These are phyloP conservation scores for Penicillium nordicum DNA, from an alignment of 2,329 filamentous ascomycete species.

Conservation along the genomic window DNA sequence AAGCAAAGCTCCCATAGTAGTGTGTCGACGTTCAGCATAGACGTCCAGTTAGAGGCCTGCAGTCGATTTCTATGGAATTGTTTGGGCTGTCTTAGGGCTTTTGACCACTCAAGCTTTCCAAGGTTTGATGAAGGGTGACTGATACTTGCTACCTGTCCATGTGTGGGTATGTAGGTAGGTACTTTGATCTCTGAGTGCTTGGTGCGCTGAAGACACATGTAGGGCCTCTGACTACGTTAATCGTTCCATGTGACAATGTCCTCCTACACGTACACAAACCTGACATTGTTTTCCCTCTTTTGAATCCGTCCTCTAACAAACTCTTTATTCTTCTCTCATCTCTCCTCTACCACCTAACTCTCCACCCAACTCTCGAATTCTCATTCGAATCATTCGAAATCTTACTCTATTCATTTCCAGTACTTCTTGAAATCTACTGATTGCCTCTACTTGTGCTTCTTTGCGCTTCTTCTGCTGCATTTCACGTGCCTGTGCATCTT, in stretches of 20 bases:
- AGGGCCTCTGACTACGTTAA: background rate
- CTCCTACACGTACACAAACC: background rate
- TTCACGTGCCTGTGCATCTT: background rate
- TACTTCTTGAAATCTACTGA: background rate
- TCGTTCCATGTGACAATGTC: background rate
- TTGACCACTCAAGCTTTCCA: background rate
- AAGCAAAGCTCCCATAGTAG: background rate
- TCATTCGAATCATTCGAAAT: rapidly evolving
- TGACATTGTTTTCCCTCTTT: background rate
- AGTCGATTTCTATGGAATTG: background rate
- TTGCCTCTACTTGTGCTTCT: background rate
- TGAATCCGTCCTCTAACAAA: background rate
- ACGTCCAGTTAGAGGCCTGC: background rate
- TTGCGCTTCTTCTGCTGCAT: background rate
- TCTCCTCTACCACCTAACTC: background rate
- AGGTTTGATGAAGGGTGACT: background rate
- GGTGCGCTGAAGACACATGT: background rate
- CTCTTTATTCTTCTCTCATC: background rate
- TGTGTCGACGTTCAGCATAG: background rate
- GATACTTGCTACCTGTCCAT: background rate
- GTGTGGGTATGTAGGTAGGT: background rate
- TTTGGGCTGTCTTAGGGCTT: background rate
- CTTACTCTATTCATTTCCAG: background rate
- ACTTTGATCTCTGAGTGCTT: background rate
- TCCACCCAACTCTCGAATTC: background rate